Evolutionary conservation across 2,329 filamentous ascomycete species (phyloP).

Genomic region (Metarhizium robertsii): DNA sequence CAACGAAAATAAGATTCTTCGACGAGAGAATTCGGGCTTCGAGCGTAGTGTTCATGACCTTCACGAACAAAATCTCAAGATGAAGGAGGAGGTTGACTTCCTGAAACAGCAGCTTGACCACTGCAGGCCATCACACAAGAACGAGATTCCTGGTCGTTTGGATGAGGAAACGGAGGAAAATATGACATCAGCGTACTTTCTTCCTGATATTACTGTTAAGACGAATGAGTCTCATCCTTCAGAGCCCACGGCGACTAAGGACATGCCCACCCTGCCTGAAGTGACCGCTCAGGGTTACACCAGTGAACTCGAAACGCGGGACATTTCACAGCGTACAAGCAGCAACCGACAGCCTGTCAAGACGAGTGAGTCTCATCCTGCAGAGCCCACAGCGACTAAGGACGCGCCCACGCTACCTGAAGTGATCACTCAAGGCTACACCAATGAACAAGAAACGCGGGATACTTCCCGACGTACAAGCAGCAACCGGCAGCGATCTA

Average conservation of each 20-base stretch:
- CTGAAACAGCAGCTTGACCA: conserved; percentile 36
- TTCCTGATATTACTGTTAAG: conserved; percentile 48
- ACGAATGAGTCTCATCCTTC: conserved; percentile 23
- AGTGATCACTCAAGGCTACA: conserved; percentile 23
- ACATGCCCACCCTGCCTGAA: conserved; percentile 19
- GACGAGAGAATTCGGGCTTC: conserved; percentile 37
- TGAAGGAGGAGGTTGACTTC: conserved; percentile 37
- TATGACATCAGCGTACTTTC: conserved; percentile 50
- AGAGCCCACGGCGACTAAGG: conserved; percentile 23
- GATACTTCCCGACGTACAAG: conserved; percentile 19
- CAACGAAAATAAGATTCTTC: conserved; percentile 40
- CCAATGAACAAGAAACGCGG: conserved; percentile 18
- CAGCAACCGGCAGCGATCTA: conserved; percentile 18
- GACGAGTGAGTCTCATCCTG: conserved; percentile 14
- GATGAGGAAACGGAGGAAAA: conserved; percentile 37
- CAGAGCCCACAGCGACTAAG: conserved; percentile 22
- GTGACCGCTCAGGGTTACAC: conserved; percentile 23
- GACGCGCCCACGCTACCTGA: conserved; percentile 20
- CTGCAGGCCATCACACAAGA: conserved; percentile 27
- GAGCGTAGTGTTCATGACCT: conserved; percentile 35
- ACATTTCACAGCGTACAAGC: conserved; percentile 19
- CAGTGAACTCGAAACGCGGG: conserved; percentile 18
- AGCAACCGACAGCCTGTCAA: conserved; percentile 14
- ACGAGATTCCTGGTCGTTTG: conserved; percentile 24
- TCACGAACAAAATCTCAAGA: conserved; percentile 35